These are phyloP conservation scores for Aspergillus sp. DNA, from an alignment of 2,329 filamentous ascomycete species.

Conservation along the genomic window DNA sequence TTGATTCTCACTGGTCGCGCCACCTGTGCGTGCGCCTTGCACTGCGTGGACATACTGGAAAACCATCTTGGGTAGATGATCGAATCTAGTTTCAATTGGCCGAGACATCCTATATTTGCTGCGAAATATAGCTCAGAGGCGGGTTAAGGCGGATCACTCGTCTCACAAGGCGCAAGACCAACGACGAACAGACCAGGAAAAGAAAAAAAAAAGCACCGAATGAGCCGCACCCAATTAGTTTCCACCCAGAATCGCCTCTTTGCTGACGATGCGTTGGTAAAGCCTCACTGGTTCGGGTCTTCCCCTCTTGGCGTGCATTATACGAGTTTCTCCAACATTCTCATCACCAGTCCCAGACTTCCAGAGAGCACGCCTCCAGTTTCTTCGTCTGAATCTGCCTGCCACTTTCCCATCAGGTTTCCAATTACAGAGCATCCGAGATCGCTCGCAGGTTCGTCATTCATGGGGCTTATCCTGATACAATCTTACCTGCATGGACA, in stretches of 20 bases:
- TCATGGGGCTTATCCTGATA: not conserved
- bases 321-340: conserved; percentile 9
- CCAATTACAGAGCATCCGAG: conserved; percentile 1
- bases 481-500: conserved; percentile 5
- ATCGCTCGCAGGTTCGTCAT: conserved; percentile 4
- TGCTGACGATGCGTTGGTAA: conserved; percentile 22
- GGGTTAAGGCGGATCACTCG: conserved; percentile 7
- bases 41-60: conserved; percentile 9
- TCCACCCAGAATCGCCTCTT: conserved; percentile 11
- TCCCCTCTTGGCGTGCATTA: conserved; percentile 21
- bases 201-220: conserved; percentile 20
- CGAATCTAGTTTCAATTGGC: conserved; percentile 3
- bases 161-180: conserved; percentile 2
- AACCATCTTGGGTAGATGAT: conserved; percentile 3
- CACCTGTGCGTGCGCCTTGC: conserved; percentile 6
- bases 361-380: not conserved
- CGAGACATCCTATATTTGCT: conserved; percentile 7
- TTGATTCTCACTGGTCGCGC: conserved; percentile 6
- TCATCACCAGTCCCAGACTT: not conserved
- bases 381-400: not conserved
- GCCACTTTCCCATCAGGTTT: not conserved
- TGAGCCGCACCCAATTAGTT: conserved; percentile 31
- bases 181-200: conserved; percentile 5
- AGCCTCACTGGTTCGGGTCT: conserved; percentile 20
- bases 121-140: conserved; percentile 8